These are phyloP conservation scores for Artomyces pyxidatus DNA, from an alignment of 768 basidiomycete genomes.

Conservation along the genomic window DNA sequence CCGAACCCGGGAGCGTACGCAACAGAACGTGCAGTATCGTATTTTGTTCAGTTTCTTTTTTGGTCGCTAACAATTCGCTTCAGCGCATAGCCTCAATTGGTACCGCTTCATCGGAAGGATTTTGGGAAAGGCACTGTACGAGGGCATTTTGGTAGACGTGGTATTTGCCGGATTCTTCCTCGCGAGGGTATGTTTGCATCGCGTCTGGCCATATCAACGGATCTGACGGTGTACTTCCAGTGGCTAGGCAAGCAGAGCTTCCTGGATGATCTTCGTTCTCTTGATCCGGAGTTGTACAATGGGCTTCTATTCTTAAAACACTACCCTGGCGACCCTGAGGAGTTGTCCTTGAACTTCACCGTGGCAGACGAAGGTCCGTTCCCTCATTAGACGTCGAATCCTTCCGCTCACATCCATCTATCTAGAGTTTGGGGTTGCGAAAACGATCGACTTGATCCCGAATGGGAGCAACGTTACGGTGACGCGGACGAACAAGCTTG, in stretches of 20 bases:
- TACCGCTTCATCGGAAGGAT: constrained; percentile 90
- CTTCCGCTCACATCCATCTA: constrained; percentile 1
- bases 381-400: background rate
- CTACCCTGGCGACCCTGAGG: constrained; percentile 79
- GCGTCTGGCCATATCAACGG: background rate
- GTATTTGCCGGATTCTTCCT: constrained; percentile 95
- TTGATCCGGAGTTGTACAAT: constrained; percentile 88
- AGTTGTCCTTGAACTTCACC: constrained; percentile 85
- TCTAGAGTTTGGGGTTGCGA: constrained; percentile 75
- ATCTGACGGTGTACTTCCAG: constrained; percentile 28
- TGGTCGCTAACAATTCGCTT: too few relatives aligned
- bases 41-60: too few relatives aligned
- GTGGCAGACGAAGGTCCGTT: constrained; percentile 73
- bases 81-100: constrained; percentile 87
- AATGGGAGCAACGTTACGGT: constrained; percentile 79
- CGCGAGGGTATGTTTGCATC: constrained; percentile 48
- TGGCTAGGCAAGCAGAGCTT: constrained; percentile 92
- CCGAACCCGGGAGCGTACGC: constrained; percentile 92
- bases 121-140: constrained; percentile 93
- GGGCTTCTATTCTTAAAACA: constrained; percentile 92
- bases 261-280: constrained; percentile 85
- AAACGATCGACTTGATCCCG: constrained; percentile 69
- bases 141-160: constrained; percentile 91
- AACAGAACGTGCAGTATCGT: constrained; percentile 57
- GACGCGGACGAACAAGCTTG: constrained; percentile 81